Percentiles rank a stretch among this genome's conserved stretches.
phyloP scores from a whole-genome alignment of 306 rosid species.

The Alnus rubra region DNA sequence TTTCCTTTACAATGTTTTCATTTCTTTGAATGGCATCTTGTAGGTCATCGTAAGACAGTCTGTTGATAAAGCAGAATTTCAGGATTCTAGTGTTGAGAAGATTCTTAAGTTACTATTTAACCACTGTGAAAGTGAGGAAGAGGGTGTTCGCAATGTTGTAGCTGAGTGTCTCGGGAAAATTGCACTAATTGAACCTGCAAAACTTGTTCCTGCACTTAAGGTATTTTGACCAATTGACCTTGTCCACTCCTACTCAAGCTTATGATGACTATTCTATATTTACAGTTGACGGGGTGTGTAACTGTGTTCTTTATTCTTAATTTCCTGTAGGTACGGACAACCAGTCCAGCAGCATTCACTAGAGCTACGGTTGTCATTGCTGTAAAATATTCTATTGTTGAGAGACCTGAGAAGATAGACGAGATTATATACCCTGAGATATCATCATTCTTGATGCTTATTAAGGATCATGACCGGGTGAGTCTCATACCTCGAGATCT shows the following conservation, averaged over 20 bases:
- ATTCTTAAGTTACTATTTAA: constrained; percentile 91
- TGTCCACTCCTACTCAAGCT: constrained; percentile 7
- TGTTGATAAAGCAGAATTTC: constrained; percentile 93
- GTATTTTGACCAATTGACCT: constrained; percentile 39
- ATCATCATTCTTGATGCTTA: constrained; percentile 94
- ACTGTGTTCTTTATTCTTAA: constrained; percentile 21
- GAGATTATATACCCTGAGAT: constrained; percentile 92
- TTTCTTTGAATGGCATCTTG: constrained; percentile 28
- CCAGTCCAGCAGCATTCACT: constrained; percentile 92
- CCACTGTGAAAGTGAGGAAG: constrained; percentile 98
- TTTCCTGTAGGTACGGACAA: constrained; percentile 68
- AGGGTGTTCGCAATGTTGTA: constrained; percentile 97
- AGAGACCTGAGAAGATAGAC: constrained; percentile 96
- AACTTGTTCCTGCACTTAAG: constrained; percentile 98
- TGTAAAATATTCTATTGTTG: constrained; percentile 95
- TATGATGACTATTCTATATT: constrained; percentile 14
- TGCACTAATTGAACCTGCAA: constrained; percentile 95
- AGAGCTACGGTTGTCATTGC: constrained; percentile 99
- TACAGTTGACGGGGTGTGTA: constrained; percentile 25
- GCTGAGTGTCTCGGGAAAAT: constrained; percentile 98
- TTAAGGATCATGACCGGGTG: constrained; percentile 92
- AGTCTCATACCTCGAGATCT: constrained; percentile 25
- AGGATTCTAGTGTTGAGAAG: constrained; percentile 95
- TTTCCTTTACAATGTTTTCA: constrained; percentile 5
- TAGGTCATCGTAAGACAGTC: constrained; percentile 97